Base-by-base conservation (phyloP, 1,284 basidiomycete genomes). In the Butyriboletus appendiculatus region DNA sequence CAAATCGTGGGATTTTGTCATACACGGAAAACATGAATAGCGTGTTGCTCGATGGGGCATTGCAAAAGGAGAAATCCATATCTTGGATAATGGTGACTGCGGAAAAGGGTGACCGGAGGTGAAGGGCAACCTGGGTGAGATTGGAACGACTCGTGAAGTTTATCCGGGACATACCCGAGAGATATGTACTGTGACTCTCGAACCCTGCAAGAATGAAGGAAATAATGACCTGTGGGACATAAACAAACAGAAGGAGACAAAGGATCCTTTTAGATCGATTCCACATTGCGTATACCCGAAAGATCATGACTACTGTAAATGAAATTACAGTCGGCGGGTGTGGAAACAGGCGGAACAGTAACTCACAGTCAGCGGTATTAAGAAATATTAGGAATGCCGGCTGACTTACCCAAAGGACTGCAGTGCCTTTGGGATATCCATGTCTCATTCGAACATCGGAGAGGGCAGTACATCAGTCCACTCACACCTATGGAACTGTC, bases 401-500 rank as follows among this genome's bases (percentile, higher is more conserved):
- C n/a, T n/a, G n/a, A n/a, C 9, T 1, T 20, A 8, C 9, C n/a
- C 24, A 7, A 26, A 20, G 1, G n/a, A 18, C 12, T 14, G 9
- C 7, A 4, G 26, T 20, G 11, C 45, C 45, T 47, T 28, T 20
- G n/a, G 2, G 3, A 5, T 2, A 28, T 15, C 12, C 4, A 8
- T 11, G 3, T 20, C n/a, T 18, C 3, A 28, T 18, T 7, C 5
- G 7, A 7, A 45, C 5, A n/a, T n/a, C n/a, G n/a, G n/a, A n/a
- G n/a, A n/a, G n/a, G n/a, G 5, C 0, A 32, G 4, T 7, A 9
- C 34, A 24, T 12, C 6, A 1, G 18, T 11, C 5, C 35, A 11
- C 61, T 54, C 48, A 63, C 61, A 60, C 22, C 59, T 60, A 15
- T 22, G 15, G 7, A 15, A 43, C 0, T 3, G 3, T 62, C 11